Conservation (phyloP, 768 basidiomycete species). For the Suillus weaverae region DNA sequence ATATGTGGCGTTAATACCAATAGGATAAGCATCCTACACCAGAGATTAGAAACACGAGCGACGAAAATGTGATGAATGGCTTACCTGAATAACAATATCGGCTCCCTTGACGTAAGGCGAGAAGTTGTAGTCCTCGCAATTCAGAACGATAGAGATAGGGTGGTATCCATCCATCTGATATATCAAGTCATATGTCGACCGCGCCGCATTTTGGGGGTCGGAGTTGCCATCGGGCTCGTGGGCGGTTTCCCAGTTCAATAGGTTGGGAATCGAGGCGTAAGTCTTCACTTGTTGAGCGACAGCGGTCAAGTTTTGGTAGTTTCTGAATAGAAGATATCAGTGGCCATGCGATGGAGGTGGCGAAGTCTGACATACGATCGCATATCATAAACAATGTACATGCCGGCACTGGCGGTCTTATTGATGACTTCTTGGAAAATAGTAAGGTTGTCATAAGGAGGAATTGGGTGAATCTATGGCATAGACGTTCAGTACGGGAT, state of each 20-base stretch:
- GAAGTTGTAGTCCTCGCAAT: slow-evolving; percentile 65
- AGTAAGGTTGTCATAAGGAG: slow-evolving; percentile 60
- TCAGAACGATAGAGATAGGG: slow-evolving; percentile 54
- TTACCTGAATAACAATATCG: slow-evolving; percentile 70
- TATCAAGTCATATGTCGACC: slow-evolving; percentile 45
- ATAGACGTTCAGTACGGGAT: slow-evolving; percentile 22
- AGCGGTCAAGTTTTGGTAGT: slow-evolving; percentile 60
- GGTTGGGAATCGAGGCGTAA: slow-evolving; percentile 64
- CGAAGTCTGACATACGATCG: slow-evolving; percentile 41
- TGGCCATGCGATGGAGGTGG: neutral
- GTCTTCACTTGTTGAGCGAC: slow-evolving; percentile 64
- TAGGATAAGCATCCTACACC: slow-evolving; percentile 25
- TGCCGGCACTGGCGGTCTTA: slow-evolving; percentile 18
- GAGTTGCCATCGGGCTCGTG: slow-evolving; percentile 73
- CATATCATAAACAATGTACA: slow-evolving; percentile 83
- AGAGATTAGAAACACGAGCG: neutral
- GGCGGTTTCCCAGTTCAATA: slow-evolving; percentile 70
- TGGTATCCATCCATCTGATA: slow-evolving; percentile 55
- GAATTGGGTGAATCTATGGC: slow-evolving; percentile 66
- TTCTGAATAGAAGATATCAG: slow-evolving; percentile 24
- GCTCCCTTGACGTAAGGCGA: slow-evolving; percentile 56
- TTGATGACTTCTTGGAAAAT: slow-evolving; percentile 24
- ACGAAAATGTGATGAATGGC: slow-evolving; percentile 41
- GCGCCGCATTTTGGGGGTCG: slow-evolving; percentile 63
- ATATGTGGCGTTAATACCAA: slow-evolving; percentile 60